A percentile compares a stretch with the other conserved stretches of the same genome.
Conservation (phyloP, 2,329 filamentous ascomycete species). For the Colletotrichum lindemuthianum region DNA sequence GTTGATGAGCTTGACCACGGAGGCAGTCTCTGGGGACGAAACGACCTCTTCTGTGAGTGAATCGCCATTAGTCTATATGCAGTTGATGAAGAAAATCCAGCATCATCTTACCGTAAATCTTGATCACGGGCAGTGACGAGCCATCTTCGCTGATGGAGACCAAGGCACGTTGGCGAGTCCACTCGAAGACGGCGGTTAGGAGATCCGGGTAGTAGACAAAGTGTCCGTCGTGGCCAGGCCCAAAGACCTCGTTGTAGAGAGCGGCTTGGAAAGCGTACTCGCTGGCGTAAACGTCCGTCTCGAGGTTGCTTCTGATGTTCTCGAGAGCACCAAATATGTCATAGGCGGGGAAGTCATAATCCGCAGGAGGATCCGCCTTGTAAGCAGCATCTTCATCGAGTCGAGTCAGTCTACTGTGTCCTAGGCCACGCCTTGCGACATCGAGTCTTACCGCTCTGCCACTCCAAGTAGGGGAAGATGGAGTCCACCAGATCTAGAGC, state of each 20-base stretch:
- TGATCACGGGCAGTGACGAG: slow-evolving; percentile 54
- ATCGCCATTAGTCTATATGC: not conserved
- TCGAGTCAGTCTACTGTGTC: not conserved
- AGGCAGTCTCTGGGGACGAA: slow-evolving; percentile 41
- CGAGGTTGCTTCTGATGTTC: slow-evolving; percentile 44
- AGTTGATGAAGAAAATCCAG: not conserved
- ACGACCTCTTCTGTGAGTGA: slow-evolving; percentile 42
- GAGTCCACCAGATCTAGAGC: slow-evolving; percentile 52
- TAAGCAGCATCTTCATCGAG: slow-evolving; percentile 48
- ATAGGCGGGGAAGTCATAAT: slow-evolving; percentile 57
- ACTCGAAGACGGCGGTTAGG: slow-evolving; percentile 49
- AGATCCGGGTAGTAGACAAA: slow-evolving; percentile 53
- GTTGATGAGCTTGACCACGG: slow-evolving; percentile 42
- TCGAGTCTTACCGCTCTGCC: slow-evolving; percentile 47
- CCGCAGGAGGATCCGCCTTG: slow-evolving; percentile 60
- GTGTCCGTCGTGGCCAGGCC: slow-evolving; percentile 53
- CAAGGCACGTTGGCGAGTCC: slow-evolving; percentile 51
- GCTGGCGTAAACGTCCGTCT: slow-evolving; percentile 47
- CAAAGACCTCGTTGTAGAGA: slow-evolving; percentile 50
- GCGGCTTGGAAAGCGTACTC: slow-evolving; percentile 55
- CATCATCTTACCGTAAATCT: slow-evolving; percentile 48
- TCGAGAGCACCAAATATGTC: slow-evolving; percentile 50
- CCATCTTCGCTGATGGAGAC: slow-evolving; percentile 50
- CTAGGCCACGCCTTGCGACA: too few relatives aligned
- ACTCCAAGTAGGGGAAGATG: slow-evolving; percentile 53